A percentile compares a stretch with the other conserved stretches of the same genome.
These are phyloP conservation scores for Wickerhamomyces chambardii DNA, from an alignment of 805 yeast genomes.

Conservation along the genomic window DNA sequence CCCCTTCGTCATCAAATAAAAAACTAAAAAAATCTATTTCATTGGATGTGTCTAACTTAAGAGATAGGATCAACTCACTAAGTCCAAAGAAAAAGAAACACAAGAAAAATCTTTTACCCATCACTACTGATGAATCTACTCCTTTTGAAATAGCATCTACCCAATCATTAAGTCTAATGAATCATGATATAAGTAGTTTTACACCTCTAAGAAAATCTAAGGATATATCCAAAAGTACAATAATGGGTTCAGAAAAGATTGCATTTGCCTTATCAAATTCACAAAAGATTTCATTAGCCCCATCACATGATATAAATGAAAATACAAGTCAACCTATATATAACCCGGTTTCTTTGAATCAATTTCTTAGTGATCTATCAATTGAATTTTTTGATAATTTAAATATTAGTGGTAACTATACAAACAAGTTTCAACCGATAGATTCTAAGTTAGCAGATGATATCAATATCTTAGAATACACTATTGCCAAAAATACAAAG, in stretches of 20 bases:
- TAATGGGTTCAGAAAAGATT: conserved; percentile 7
- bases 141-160: too few species aligned
- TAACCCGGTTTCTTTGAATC: conserved; percentile 14
- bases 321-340: conserved; percentile 4
- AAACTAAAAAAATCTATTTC: not conserved
- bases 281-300: conserved; percentile 12
- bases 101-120: too few species aligned
- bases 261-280: conserved; percentile 5
- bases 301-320: conserved; percentile 12
- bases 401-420: conserved; percentile 14
- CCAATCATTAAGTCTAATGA: too few species aligned
- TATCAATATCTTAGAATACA: conserved; percentile 7
- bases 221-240: conserved; percentile 5
- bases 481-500: conserved; percentile 12
- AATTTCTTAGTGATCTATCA: conserved; percentile 14
- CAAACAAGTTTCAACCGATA: conserved; percentile 7
- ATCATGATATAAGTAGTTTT: conserved; percentile 8
- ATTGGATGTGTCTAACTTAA: conserved; percentile 3
- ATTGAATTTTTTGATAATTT: conserved; percentile 19
- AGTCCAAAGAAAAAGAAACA: conserved; percentile 16
- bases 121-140: too few species aligned
- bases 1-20: conserved; percentile 18
- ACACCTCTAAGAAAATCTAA: conserved; percentile 15
- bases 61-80: conserved; percentile 15
- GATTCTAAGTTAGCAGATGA: not conserved